These are phyloP conservation scores for Picea glauca DNA, from an alignment of 75 land plant genomes.

Conservation along the genomic window DNA sequence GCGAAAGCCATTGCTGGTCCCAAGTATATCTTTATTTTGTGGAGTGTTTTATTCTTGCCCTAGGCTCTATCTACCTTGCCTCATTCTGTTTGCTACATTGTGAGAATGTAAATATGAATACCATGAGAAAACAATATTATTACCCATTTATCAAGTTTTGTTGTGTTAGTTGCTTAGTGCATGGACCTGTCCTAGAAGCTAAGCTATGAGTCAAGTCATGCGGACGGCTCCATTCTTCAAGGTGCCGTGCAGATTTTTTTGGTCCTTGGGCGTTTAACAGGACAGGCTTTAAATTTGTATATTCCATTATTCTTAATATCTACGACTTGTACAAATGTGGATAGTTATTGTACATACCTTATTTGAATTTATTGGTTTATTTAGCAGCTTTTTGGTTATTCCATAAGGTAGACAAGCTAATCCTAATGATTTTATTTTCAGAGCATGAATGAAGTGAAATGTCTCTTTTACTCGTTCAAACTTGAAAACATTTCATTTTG, in stretches of 20 bases:
- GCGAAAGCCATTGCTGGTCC: not conserved
- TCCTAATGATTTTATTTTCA: too few species aligned
- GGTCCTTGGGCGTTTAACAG: not conserved
- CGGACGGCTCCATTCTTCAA: not conserved
- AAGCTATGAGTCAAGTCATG: not conserved
- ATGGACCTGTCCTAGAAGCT: not conserved
- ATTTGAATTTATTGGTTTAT: not conserved
- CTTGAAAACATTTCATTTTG: too few species aligned
- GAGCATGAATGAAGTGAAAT: too few species aligned
- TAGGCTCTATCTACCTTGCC: not conserved
- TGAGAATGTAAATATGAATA: not conserved
- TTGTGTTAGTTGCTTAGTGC: not conserved
- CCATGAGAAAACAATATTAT: not conserved
- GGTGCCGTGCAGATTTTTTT: not conserved
- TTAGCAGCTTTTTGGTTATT: too few species aligned
- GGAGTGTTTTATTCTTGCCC: not conserved
- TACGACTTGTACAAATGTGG: not conserved
- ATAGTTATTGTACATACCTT: not conserved
- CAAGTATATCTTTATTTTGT: not conserved
- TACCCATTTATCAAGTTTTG: not conserved
- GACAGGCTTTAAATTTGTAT: conserved; percentile 6
- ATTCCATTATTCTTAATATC: not conserved
- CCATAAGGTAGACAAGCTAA: too few species aligned
- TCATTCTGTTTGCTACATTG: not conserved
- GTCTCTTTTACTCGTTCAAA: too few species aligned